These are phyloP conservation scores for Tothia fuscella DNA, from an alignment of 2,329 filamentous ascomycete genomes.

Conservation along the genomic window DNA sequence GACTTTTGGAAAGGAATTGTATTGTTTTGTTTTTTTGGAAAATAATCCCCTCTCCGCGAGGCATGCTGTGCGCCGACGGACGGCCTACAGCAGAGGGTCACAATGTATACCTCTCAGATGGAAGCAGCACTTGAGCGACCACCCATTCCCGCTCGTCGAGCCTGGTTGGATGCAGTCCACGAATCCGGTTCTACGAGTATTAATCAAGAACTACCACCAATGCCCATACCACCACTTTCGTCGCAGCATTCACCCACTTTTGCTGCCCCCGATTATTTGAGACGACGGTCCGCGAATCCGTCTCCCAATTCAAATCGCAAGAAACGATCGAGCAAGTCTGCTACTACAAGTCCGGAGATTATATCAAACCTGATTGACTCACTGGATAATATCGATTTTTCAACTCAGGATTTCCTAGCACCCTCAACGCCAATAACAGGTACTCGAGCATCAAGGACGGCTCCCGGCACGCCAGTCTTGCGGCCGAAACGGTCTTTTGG, in stretches of 20 bases:
- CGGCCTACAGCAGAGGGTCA: not conserved
- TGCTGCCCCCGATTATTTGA: not conserved
- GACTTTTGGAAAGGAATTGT: too few relatives aligned
- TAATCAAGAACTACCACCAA: not conserved
- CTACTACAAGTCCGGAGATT: conserved; percentile 36
- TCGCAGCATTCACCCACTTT: not conserved
- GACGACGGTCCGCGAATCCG: not conserved
- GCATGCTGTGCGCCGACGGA: not conserved
- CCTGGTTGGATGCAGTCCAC: conserved; percentile 3
- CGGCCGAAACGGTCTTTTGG: conserved; percentile 18
- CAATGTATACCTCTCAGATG: not conserved
- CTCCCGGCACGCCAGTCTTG: conserved; percentile 18
- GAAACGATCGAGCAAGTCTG: conserved; percentile 3
- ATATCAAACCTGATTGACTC: conserved; percentile 54
- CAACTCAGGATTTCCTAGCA: too few relatives aligned
- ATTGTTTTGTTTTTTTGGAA: too few relatives aligned
- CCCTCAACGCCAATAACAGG: conserved; percentile 28
- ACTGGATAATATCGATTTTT: conserved; percentile 42
- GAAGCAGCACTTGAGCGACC: conserved; percentile 4
- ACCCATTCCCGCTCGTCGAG: conserved; percentile 5
- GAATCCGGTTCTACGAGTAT: not conserved
- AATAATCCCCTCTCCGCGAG: conserved; percentile 1
- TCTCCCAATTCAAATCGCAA: not conserved
- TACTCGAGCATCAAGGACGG: conserved; percentile 19
- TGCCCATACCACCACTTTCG: not conserved